phyloP scores from a whole-genome alignment of 805 yeast genomes.

The Metschnikowia baotianmanensis region DNA sequence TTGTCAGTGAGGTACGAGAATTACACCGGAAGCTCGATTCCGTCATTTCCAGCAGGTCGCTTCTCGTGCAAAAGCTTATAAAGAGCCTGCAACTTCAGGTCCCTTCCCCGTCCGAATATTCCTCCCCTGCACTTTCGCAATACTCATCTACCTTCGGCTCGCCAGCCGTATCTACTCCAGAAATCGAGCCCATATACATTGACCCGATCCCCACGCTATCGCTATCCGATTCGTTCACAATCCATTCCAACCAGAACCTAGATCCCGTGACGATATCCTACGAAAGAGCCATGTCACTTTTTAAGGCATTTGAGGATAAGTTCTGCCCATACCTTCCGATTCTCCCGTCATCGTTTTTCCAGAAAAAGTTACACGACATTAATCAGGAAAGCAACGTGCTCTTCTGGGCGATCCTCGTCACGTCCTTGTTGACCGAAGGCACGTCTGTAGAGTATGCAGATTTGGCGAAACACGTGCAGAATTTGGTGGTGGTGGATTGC shows the following conservation, averaged over 20 bases:
- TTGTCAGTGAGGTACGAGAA: slow-evolving; percentile 15
- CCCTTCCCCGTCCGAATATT: slow-evolving; percentile 1
- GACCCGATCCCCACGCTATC: slow-evolving; percentile 19
- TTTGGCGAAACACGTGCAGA: slow-evolving; percentile 33
- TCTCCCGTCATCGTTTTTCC: slow-evolving; percentile 16
- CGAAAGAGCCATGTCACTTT: slow-evolving; percentile 13
- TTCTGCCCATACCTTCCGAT: slow-evolving; percentile 16
- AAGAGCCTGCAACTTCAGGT: not conserved
- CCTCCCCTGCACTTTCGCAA: slow-evolving; percentile 10
- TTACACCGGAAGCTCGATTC: slow-evolving; percentile 16
- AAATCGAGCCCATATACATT: slow-evolving; percentile 10
- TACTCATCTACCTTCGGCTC: slow-evolving; percentile 7
- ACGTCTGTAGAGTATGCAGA: slow-evolving; percentile 21
- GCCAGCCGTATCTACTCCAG: slow-evolving; percentile 1
- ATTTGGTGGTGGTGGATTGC: slow-evolving; percentile 39
- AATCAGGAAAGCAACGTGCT: slow-evolving; percentile 32
- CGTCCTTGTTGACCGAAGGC: slow-evolving; percentile 30
- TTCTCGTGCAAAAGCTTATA: slow-evolving; percentile 10
- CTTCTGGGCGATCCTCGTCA: slow-evolving; percentile 41
- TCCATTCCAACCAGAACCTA: slow-evolving; percentile 14
- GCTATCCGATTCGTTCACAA: slow-evolving; percentile 15
- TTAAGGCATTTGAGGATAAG: slow-evolving; percentile 9
- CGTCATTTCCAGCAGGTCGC: slow-evolving; percentile 13
- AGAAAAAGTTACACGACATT: slow-evolving; percentile 14
- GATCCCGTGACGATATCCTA: slow-evolving; percentile 13